Evolutionary conservation across 805 yeast genomes (phyloP), one percentile per base, ranked within the genome.

Genomic region (Barnettozyma sucrosica): DNA sequence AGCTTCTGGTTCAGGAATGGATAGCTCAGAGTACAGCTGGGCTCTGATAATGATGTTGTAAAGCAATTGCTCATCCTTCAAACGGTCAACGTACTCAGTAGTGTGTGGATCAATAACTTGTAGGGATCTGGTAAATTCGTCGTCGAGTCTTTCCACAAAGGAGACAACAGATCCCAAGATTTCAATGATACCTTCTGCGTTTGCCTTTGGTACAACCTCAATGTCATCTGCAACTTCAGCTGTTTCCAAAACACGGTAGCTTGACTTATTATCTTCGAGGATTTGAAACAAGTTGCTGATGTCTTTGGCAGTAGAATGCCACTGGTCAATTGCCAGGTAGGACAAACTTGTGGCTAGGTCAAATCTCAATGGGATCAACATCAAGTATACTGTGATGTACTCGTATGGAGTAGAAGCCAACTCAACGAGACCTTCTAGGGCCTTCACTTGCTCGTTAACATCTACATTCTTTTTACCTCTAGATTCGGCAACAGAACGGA

Each of bases 381-480:
- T 79, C 65, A 89, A 80, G 65, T 85, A 81, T 44, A 89, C 77
- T 36, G 84, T 72, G 57, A 93, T 87, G 54, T 74, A 72, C 71
- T 93, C 95, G 67, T 86, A 93, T 25, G 88, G 77, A 23, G 72
- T 61, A 10, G 78, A 71, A 47, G 83, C 74, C 10, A 68, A 59
- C 19, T 60, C 57, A 43, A 76, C 56, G 52, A 87, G 71, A 41
- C 72, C 74, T 69, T 86, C 96, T 62, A 93, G 74, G 40, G 76
- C 72, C 47, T 71, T 69, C 54, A 89, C 79, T 67, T 92, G 96
- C 66, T 87, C 95, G 53, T 64, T 66, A 54, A 83, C 80, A 66
- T 92, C 96, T 53, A 89, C 85, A 66, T 88, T 89, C 75, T 88
- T 92, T 75, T 90, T 90, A 74, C 99, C 99, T 71, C 99, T 83